Conservation (phyloP, 2,329 filamentous ascomycete genomes). For the Talaromyces sp. region DNA sequence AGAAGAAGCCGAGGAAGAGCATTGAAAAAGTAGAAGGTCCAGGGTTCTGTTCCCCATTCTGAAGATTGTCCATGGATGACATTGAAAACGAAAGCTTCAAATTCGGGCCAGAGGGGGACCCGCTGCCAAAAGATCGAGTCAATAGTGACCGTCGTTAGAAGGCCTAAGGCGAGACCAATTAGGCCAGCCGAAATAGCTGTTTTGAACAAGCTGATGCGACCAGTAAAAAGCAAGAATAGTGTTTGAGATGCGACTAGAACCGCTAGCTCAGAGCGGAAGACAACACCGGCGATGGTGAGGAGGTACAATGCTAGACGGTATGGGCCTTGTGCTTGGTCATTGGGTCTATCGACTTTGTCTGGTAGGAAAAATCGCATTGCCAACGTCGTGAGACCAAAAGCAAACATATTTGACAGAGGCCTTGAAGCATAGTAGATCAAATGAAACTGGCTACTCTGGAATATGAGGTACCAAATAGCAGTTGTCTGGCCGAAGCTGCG, state of each 20-base stretch:
- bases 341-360: constrained; percentile 26
- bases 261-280: constrained; percentile 89
- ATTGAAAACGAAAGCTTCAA: constrained; percentile 88
- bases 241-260: constrained; percentile 73
- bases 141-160: constrained; percentile 70
- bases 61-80: constrained; percentile 80
- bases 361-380: constrained; percentile 55
- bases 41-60: constrained; percentile 84
- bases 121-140: constrained; percentile 94
- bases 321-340: constrained; percentile 31
- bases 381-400: constrained; percentile 67
- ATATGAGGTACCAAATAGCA: constrained; percentile 75
- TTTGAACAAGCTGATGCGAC: constrained; percentile 55
- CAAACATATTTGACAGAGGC: constrained; percentile 95
- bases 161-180: constrained; percentile 65
- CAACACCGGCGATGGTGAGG: constrained; percentile 75
- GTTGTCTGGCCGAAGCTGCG: constrained; percentile 69
- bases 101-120: constrained; percentile 82
- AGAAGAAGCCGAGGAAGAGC: constrained; percentile 80
- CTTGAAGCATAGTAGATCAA: constrained; percentile 89
- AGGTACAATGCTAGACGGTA: constrained; percentile 70
- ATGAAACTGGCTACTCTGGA: constrained; percentile 88
- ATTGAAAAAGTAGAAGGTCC: constrained; percentile 82
- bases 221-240: constrained; percentile 63
- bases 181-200: constrained; percentile 68